Evolutionary conservation across 2,329 filamentous ascomycete species (phyloP).

Genomic region (Alternaria triticina): DNA sequence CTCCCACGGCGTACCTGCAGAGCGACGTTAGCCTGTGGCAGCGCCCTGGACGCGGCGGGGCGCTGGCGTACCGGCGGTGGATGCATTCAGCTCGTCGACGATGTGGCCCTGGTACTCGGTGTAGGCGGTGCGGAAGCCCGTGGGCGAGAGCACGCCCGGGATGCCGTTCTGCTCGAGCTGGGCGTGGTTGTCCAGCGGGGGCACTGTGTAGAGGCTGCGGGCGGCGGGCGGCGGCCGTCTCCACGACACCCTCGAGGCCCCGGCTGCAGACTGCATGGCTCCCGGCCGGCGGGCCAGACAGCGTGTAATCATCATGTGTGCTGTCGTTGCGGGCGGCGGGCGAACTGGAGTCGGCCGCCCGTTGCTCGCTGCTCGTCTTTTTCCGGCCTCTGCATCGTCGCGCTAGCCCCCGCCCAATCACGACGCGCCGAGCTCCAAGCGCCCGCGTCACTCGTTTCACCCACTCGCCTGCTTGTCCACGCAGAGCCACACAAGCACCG

Average conservation of each 20-base stretch:
- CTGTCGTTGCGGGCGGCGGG: conserved; percentile 14
- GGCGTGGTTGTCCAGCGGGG: conserved; percentile 56
- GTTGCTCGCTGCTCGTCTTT: conserved; percentile 26
- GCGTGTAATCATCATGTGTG: conserved; percentile 44
- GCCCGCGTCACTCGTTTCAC: conserved; percentile 38
- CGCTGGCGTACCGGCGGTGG: conserved; percentile 68
- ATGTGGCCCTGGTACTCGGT: conserved; percentile 79
- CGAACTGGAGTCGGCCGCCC: conserved; percentile 18
- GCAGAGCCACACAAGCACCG: conserved; percentile 40
- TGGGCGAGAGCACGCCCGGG: conserved; percentile 71
- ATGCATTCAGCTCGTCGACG: conserved; percentile 75
- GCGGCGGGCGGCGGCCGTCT: conserved; percentile 24
- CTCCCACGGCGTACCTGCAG: conserved; percentile 68
- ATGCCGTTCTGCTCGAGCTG: conserved; percentile 62
- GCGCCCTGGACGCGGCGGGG: not conserved
- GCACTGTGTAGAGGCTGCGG: conserved; percentile 53
- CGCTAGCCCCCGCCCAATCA: conserved; percentile 42
- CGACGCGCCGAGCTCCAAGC: conserved; percentile 39
- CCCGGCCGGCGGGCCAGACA: conserved; percentile 39
- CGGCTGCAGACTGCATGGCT: conserved; percentile 28
- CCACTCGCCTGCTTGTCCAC: conserved; percentile 23
- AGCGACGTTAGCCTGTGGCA: conserved; percentile 6
- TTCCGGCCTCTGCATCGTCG: conserved; percentile 19
- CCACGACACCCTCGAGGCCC: conserved; percentile 28
- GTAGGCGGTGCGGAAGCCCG: conserved; percentile 79